phyloP scores from a whole-genome alignment of 1,284 basidiomycete species.

The Heterobasidion parviporum region DNA sequence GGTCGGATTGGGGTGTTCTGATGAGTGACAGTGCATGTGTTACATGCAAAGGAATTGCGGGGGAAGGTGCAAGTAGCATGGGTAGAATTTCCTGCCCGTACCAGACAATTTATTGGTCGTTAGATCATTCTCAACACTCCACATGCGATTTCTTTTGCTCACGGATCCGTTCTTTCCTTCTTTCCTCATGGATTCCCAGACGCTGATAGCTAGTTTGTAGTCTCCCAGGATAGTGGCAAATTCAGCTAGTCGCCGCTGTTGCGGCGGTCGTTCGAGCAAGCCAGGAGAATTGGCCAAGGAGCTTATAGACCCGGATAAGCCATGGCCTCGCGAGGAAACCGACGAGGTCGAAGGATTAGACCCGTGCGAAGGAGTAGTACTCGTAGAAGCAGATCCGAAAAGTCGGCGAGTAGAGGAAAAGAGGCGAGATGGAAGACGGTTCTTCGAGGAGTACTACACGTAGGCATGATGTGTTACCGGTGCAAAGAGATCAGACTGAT shows the following conservation, averaged over 20 bases:
- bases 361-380: conserved; percentile 29
- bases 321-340: conserved; percentile 27
- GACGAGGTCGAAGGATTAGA: conserved; percentile 30
- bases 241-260: conserved; percentile 84
- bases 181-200: conserved; percentile 84
- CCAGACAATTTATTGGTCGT: neutral
- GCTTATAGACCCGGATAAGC: conserved; percentile 22
- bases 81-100: conserved; percentile 61
- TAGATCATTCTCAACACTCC: too few species aligned
- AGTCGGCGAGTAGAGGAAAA: conserved; percentile 88
- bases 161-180: conserved; percentile 75
- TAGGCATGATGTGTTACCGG: neutral
- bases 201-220: conserved; percentile 72
- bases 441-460: conserved; percentile 68
- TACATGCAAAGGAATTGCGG: conserved; percentile 49
- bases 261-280: conserved; percentile 39
- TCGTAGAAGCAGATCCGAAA: conserved; percentile 53
- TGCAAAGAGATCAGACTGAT: neutral
- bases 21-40: conserved; percentile 46
- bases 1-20: conserved; percentile 33
- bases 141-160: conserved; percentile 14
- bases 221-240: conserved; percentile 92
- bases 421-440: conserved; percentile 72
- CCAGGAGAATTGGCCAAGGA: conserved; percentile 23
- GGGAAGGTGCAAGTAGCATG: conserved; percentile 56